Evolutionary conservation across 176 grass and related monocot genomes (phyloP), one percentile per base, ranked within the genome.

Genomic region (Aegilops sharonensis): DNA sequence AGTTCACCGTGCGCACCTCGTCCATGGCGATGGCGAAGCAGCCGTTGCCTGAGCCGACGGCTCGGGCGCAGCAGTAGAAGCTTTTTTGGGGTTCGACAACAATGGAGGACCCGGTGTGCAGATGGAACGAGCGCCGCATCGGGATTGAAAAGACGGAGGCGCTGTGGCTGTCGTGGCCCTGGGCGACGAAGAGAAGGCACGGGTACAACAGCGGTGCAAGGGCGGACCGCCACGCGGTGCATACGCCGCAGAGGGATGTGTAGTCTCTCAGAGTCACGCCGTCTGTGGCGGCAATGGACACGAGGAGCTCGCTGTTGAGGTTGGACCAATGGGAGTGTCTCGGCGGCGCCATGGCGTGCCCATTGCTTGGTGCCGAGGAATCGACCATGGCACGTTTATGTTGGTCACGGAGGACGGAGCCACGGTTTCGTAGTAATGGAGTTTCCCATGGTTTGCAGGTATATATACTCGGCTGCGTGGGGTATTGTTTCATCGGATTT

Each of bases 31-130:
- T 20, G 35, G 64, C 74, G 21, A 82, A 2, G 63, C 73, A 45
- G 14, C 80, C 73, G 32, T 62, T 39, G 50, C 36, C 24, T 2
- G 80, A 59, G 64, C 80, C 87, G 64, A 81, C 65, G 66, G 43
- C 24, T 11, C 15, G 47, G 45, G 17, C 32, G 15, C 31, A 7
- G 14, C 29, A 6, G 31, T 18, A 2, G 52, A 18, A 56, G 52
- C 15, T 56, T 18, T 2, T 0, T 17, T 20, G 2, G 17, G 52
- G 2, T 1, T 20, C 5, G 2, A 56, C 52, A 5, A 56, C 14
- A 7, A 18, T 0, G 6, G 52, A 5, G 0, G 18, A 11, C 8
- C 20, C 68, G 4, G 68, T 71, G 18, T 20, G 12, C 20, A 83
- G 63, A 5, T 10, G 72, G 64, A 29, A n/a, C 1, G 25, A 32